Evolutionary conservation across 176 grass and related monocot species (phyloP).

Genomic region (Ampelocalamus luodianensis): DNA sequence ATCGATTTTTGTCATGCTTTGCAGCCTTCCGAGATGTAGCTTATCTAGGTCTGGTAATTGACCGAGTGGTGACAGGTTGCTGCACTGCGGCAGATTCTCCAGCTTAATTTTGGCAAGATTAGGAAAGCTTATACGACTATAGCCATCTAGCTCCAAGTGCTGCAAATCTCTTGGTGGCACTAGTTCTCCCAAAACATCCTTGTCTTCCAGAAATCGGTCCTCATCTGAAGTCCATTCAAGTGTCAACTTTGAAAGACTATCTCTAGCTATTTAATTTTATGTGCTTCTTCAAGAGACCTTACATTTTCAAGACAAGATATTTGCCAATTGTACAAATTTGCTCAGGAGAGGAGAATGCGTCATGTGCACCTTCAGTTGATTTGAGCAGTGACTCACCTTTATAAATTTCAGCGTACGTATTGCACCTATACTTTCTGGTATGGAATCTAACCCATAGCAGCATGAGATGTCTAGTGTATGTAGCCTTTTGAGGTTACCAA

Average conservation of each 20-base stretch:
- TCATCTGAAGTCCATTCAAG: neutral
- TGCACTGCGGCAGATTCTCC: accelerated
- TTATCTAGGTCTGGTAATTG: neutral
- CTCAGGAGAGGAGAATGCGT: neutral
- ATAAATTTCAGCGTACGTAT: neutral
- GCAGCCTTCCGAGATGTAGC: accelerated
- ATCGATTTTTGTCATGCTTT: neutral
- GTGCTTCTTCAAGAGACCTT: too few relatives aligned
- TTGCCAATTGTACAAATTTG: neutral
- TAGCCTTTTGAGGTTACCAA: too few relatives aligned
- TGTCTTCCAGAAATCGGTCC: neutral
- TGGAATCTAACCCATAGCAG: neutral
- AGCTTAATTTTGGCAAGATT: neutral
- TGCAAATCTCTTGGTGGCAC: too few relatives aligned
- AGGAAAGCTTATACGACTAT: neutral
- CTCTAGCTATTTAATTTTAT: too few relatives aligned
- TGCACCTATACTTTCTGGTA: neutral
- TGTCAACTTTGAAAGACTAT: neutral
- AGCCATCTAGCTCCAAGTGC: too few relatives aligned
- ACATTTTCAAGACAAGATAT: too few relatives aligned
- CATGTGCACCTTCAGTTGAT: neutral
- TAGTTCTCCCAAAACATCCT: neutral
- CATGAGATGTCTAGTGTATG: too few relatives aligned
- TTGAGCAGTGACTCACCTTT: neutral
- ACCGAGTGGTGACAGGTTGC: neutral